These are phyloP conservation scores for Gliomastix tumulicola DNA, from an alignment of 2,329 filamentous ascomycete genomes.

Conservation along the genomic window DNA sequence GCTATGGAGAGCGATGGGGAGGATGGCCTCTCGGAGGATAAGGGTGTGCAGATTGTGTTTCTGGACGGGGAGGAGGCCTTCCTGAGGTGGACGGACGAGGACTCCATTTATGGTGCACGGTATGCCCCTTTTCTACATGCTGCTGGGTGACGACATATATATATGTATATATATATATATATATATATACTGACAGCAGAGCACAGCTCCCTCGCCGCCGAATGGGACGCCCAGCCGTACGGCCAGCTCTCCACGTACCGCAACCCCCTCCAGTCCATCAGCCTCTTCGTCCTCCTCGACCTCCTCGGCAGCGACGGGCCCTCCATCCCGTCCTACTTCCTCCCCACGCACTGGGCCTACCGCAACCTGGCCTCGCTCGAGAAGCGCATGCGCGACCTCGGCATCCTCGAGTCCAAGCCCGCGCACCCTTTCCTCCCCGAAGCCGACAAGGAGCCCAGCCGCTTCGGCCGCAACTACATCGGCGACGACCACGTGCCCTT, in stretches of 20 bases:
- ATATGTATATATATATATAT: no score
- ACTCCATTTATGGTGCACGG: slow-evolving; percentile 86
- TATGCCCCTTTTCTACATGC: no score
- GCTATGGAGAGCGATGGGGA: slow-evolving; percentile 57
- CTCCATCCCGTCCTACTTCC: slow-evolving; percentile 76
- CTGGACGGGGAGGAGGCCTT: slow-evolving; percentile 96
- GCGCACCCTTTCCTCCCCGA: slow-evolving; percentile 57
- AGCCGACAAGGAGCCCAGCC: slow-evolving; percentile 38
- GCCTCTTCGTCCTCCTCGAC: slow-evolving; percentile 86
- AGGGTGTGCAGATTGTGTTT: slow-evolving; percentile 82
- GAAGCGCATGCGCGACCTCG: slow-evolving; percentile 60
- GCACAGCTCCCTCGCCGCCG: slow-evolving; percentile 62
- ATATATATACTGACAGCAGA: no score
- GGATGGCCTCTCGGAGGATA: slow-evolving; percentile 60
- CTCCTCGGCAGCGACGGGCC: slow-evolving; percentile 69
- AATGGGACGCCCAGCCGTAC: slow-evolving; percentile 69
- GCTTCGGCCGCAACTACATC: slow-evolving; percentile 48
- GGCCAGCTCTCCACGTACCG: slow-evolving; percentile 67
- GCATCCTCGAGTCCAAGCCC: slow-evolving; percentile 55
- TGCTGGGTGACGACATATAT: no score
- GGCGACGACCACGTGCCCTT: slow-evolving; percentile 92
- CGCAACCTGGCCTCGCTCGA: slow-evolving; percentile 68
- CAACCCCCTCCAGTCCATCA: slow-evolving; percentile 71
- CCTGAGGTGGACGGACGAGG: slow-evolving; percentile 66
- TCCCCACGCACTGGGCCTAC: slow-evolving; percentile 92